A percentile compares a stretch with the other conserved stretches of the same genome.
Conservation (phyloP, 495 filamentous ascomycete genomes). For the Bathelium albidoporum region DNA sequence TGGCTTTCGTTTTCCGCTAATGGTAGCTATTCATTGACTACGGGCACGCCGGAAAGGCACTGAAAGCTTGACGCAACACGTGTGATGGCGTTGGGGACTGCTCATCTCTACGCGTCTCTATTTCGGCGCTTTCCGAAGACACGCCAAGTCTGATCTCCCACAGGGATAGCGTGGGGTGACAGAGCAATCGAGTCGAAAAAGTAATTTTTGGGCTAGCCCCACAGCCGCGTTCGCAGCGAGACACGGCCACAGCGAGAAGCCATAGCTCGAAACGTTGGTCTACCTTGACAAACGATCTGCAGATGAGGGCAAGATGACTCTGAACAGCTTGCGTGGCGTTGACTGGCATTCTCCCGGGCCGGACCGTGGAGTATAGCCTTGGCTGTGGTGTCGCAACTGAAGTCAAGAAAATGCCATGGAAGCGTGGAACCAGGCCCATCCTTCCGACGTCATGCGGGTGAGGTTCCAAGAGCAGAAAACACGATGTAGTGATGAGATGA, state of each 20-base stretch:
- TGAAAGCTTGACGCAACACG: neutral
- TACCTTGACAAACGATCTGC: neutral
- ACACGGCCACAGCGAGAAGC: neutral
- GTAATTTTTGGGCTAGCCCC: neutral
- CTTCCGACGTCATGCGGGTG: neutral
- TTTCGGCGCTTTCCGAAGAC: neutral
- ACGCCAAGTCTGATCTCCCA: neutral
- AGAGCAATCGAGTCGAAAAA: neutral
- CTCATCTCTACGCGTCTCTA: neutral
- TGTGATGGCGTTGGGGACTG: neutral
- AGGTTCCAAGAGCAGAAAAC: neutral
- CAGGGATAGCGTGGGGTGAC: neutral
- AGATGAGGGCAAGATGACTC: neutral
- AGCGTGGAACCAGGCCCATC: neutral
- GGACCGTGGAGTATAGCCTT: neutral
- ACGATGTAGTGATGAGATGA: neutral
- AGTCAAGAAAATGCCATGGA: neutral
- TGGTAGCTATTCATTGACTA: too few species aligned
- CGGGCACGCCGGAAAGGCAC: neutral
- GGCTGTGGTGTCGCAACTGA: neutral
- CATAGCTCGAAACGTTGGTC: neutral
- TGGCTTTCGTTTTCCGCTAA: too few species aligned
- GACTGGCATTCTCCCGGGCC: neutral
- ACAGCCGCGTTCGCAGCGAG: neutral
- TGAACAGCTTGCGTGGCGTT: neutral